These are phyloP conservation scores for Blastobotrys arbuscula DNA, from an alignment of 1,139 yeast species.

Conservation along the genomic window DNA sequence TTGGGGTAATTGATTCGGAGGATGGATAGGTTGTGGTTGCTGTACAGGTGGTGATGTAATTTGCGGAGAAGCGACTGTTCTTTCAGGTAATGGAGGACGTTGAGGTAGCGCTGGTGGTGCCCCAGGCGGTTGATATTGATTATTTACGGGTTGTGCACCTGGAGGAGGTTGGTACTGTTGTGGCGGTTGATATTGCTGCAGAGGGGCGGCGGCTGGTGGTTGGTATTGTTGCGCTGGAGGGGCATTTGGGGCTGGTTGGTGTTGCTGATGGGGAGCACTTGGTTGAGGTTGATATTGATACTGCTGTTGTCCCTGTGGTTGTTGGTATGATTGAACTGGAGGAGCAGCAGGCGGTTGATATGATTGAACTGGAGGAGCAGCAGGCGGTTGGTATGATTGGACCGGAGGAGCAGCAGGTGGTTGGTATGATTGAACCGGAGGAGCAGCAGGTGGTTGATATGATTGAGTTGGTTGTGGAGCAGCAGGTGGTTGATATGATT, in stretches of 20 bases:
- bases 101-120: slow-evolving; percentile 12
- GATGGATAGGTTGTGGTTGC: slow-evolving; percentile 7
- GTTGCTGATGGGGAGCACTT: slow-evolving; percentile 3
- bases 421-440: slow-evolving; percentile 8
- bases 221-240: background rate
- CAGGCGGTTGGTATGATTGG: slow-evolving; percentile 6
- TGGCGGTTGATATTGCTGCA: background rate
- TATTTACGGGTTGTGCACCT: background rate
- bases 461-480: slow-evolving; percentile 8
- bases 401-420: slow-evolving; percentile 11
- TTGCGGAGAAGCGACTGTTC: slow-evolving; percentile 7
- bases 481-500: slow-evolving; percentile 10
- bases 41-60: slow-evolving; percentile 9
- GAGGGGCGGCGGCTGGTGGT: background rate
- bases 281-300: slow-evolving; percentile 4
- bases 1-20: slow-evolving; percentile 11
- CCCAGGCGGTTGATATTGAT: slow-evolving; percentile 18
- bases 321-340: slow-evolving; percentile 4
- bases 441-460: slow-evolving; percentile 10
- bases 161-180: slow-evolving; percentile 1
- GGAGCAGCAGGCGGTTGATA: slow-evolving; percentile 7
- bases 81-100: slow-evolving; percentile 9
- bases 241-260: background rate
- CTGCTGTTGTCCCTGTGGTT: slow-evolving; percentile 11
- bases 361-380: slow-evolving; percentile 8